Evolutionary conservation across 257 asterid genomes (phyloP).

Genomic region (Gynochthodes officinalis): DNA sequence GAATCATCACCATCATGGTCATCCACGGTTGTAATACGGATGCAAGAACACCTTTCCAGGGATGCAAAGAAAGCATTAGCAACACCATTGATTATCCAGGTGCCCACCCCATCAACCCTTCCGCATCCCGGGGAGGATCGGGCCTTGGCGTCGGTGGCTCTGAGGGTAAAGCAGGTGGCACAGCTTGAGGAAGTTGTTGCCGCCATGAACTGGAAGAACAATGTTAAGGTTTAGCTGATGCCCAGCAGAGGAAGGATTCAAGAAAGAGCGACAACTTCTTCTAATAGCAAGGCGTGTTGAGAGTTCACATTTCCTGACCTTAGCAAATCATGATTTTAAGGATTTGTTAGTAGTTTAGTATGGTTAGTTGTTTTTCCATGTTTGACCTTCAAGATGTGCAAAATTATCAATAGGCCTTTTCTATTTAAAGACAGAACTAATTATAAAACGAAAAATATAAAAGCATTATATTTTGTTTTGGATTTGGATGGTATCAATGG

Average conservation of each 20-base stretch:
- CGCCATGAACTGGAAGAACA: slow-evolving; percentile 29
- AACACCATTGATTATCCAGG: slow-evolving; percentile 68
- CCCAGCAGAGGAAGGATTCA: not conserved
- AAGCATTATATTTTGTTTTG: too few species aligned
- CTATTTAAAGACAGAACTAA: too few species aligned
- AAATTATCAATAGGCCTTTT: not conserved
- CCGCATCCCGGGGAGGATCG: slow-evolving; percentile 37
- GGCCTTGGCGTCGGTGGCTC: slow-evolving; percentile 23
- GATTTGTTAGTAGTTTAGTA: too few species aligned
- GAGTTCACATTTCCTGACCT: not conserved
- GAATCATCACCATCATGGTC: slow-evolving; percentile 67
- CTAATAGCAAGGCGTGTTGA: too few species aligned
- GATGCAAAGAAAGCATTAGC: slow-evolving; percentile 72
- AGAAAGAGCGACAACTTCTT: slow-evolving; percentile 13
- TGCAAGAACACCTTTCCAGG: slow-evolving; percentile 76
- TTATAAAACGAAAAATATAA: too few species aligned
- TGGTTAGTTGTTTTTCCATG: not conserved
- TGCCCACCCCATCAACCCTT: slow-evolving; percentile 64
- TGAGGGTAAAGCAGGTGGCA: slow-evolving; percentile 22
- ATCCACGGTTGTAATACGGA: slow-evolving; percentile 58
- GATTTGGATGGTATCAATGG: too few species aligned
- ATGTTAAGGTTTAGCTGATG: not conserved
- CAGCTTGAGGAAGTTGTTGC: slow-evolving; percentile 34
- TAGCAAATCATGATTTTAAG: not conserved
- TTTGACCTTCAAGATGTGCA: not conserved